These are phyloP conservation scores for Pseudoneurospora amorphoporcata DNA, from an alignment of 495 filamentous ascomycete genomes.

Conservation along the genomic window DNA sequence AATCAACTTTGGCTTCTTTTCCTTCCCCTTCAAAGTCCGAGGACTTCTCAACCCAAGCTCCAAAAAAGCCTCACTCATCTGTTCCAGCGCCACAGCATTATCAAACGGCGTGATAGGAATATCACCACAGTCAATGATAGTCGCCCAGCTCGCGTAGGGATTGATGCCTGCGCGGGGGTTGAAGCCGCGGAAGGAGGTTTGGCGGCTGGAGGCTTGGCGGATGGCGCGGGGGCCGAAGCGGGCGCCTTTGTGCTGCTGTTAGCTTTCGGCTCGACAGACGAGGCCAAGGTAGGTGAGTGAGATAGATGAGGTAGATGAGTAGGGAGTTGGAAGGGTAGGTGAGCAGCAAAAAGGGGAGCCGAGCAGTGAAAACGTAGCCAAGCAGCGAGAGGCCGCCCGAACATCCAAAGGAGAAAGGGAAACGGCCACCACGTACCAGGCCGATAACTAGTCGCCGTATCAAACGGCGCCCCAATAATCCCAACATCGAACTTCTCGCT, in stretches of 20 bases:
- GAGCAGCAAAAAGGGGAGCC: too few relatives aligned
- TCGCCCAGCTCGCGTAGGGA: slow-evolving; percentile 64
- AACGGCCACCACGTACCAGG: slow-evolving; percentile 43
- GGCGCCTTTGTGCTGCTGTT: slow-evolving; percentile 40
- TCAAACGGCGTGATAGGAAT: slow-evolving; percentile 74
- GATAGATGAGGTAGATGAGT: neutral
- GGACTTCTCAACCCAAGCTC: slow-evolving; percentile 29
- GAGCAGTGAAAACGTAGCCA: neutral
- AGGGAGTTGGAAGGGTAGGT: too few relatives aligned
- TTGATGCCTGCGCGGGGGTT: slow-evolving; percentile 70
- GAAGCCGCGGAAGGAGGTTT: slow-evolving; percentile 63
- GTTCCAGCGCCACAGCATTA: slow-evolving; percentile 60
- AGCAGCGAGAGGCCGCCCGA: neutral
- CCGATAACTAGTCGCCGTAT: slow-evolving; percentile 71
- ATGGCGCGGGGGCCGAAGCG: slow-evolving; percentile 78
- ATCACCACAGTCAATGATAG: slow-evolving; percentile 71
- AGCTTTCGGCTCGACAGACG: neutral
- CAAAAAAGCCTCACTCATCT: slow-evolving; percentile 67
- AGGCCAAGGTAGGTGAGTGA: neutral
- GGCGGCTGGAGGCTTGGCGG: slow-evolving; percentile 62
- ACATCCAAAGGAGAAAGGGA: too few relatives aligned
- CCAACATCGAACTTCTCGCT: slow-evolving; percentile 63
- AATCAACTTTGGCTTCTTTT: slow-evolving; percentile 55
- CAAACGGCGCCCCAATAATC: slow-evolving; percentile 74
- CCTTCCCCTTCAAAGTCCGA: slow-evolving; percentile 14